These are phyloP conservation scores for Babesia caballi DNA, from an alignment of 169 alveolate genomes.

Conservation along the genomic window DNA sequence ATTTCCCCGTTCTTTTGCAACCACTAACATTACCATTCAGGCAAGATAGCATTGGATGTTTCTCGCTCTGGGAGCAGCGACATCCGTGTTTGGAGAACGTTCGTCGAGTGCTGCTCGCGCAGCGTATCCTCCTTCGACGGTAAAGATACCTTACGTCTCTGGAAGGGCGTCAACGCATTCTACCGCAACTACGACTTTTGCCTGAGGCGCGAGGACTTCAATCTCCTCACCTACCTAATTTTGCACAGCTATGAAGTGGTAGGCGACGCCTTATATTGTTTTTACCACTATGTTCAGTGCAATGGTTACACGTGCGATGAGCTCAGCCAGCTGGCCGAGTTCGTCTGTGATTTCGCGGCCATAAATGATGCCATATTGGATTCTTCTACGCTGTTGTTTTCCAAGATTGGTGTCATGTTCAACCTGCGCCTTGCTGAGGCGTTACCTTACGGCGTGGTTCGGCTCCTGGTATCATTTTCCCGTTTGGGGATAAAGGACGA, in stretches of 20 bases:
- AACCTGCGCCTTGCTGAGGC: conserved; percentile 64
- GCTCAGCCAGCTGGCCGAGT: conserved; percentile 48
- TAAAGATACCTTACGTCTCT: conserved; percentile 49
- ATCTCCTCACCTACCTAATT: conserved; percentile 8
- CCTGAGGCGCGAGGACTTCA: conserved; percentile 14
- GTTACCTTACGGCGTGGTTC: conserved; percentile 31
- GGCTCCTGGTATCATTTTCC: conserved; percentile 50
- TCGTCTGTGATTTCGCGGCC: conserved; percentile 25
- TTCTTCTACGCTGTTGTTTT: conserved; percentile 2
- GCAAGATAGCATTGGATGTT: conserved; percentile 61
- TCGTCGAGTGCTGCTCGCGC: conserved; percentile 19
- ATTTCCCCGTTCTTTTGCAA: neutral
- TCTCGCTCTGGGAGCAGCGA: conserved; percentile 49
- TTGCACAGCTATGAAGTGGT: conserved; percentile 12
- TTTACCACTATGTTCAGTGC: conserved; percentile 11
- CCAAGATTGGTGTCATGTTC: conserved; percentile 45
- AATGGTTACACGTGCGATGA: conserved; percentile 56
- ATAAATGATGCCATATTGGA: neutral
- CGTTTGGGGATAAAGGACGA: conserved; percentile 41
- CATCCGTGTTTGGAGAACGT: conserved; percentile 42
- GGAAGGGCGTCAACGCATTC: conserved; percentile 30
- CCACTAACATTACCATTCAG: conserved; percentile 6
- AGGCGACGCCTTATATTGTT: neutral
- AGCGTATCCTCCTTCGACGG: conserved; percentile 28
- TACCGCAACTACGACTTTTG: conserved; percentile 33